Percentiles rank a stretch among this genome's conserved stretches.
Evolutionary conservation across 768 basidiomycete genomes (phyloP).

Genomic region (Mrakia gelida): DNA sequence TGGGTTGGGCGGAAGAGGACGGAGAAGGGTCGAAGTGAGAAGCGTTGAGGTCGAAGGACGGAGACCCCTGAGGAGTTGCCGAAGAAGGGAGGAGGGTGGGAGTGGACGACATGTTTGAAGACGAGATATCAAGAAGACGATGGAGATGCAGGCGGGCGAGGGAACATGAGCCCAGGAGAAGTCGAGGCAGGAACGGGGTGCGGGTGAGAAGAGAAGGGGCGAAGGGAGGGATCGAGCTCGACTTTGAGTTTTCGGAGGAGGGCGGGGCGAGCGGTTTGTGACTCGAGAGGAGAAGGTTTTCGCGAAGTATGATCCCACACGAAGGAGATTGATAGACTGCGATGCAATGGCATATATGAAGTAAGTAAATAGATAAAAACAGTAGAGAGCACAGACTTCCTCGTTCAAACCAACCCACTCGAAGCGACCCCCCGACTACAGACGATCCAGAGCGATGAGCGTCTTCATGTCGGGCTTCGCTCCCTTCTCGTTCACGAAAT

Average conservation of each 20-base stretch:
- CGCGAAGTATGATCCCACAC: no score
- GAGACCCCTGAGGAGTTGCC: background rate
- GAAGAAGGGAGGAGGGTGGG: constrained; percentile 4
- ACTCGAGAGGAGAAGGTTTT: no score
- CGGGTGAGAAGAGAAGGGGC: no score
- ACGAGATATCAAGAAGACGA: constrained; percentile 90
- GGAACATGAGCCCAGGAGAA: no score
- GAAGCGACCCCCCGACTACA: background rate
- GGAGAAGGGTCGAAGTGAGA: background rate
- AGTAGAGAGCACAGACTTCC: background rate
- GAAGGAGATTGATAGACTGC: no score
- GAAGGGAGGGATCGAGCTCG: no score
- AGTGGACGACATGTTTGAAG: constrained; percentile 53
- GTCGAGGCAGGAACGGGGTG: no score
- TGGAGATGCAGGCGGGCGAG: constrained; percentile 62
- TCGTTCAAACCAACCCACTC: background rate
- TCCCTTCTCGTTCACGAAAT: constrained; percentile 44
- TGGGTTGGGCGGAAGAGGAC: background rate
- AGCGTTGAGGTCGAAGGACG: background rate
- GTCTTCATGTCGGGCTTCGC: constrained; percentile 29
- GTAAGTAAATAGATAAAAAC: background rate
- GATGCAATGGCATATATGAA: no score
- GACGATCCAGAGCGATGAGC: constrained; percentile 19
- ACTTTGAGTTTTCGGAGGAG: no score
- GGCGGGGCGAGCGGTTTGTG: no score